These are phyloP conservation scores for Ascochyta clinopodiicola DNA, from an alignment of 2,329 filamentous ascomycete species.

Conservation along the genomic window DNA sequence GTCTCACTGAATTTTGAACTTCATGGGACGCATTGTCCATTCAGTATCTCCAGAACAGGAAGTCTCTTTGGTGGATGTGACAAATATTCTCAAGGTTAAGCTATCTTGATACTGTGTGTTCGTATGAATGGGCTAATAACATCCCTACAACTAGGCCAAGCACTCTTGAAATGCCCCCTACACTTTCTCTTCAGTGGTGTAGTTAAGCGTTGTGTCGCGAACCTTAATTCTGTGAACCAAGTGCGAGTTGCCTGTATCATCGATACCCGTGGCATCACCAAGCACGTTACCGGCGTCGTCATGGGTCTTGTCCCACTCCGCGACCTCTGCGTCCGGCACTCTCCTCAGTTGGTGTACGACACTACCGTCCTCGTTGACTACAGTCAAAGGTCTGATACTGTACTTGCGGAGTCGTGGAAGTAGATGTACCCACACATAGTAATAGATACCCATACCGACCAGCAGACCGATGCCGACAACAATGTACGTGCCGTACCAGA, in stretches of 20 bases:
- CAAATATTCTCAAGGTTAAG: neutral
- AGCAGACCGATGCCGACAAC: constrained; percentile 64
- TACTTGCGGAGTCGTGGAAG: constrained; percentile 33
- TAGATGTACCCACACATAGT: constrained; percentile 37
- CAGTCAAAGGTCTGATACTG: constrained; percentile 34
- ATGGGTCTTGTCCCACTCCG: constrained; percentile 41
- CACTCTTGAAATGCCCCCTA: neutral
- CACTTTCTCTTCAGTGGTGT: constrained; percentile 3
- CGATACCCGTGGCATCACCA: constrained; percentile 11
- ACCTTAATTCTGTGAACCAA: constrained; percentile 24
- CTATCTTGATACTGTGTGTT: neutral
- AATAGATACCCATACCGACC: constrained; percentile 30
- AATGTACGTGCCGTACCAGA: constrained; percentile 76
- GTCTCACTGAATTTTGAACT: too few species aligned
- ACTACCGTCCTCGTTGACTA: constrained; percentile 36
- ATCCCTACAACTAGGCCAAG: neutral
- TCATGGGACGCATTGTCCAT: too few species aligned
- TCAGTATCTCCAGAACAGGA: too few species aligned
- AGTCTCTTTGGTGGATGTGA: neutral
- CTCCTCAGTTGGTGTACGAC: constrained; percentile 35
- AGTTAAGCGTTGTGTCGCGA: neutral
- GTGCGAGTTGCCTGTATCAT: constrained; percentile 10
- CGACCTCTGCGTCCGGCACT: constrained; percentile 32
- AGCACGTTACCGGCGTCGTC: constrained; percentile 37
- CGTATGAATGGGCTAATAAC: too few species aligned